Conservation (phyloP, 352 stramenopile species). For the Saprolegnia parasitica region DNA sequence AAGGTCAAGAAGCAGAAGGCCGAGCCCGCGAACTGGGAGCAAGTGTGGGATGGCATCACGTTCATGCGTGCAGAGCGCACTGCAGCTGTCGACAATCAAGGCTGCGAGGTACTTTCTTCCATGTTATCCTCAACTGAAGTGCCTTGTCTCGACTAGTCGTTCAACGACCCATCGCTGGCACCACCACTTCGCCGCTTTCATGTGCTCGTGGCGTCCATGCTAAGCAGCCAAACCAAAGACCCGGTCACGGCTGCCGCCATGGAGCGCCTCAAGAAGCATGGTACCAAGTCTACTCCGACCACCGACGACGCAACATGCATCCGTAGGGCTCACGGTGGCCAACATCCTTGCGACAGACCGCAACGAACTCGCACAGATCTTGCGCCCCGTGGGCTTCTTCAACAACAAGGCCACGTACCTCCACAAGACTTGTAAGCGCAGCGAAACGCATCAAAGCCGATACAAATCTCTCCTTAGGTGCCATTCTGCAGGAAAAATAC, state of each 20-base stretch:
- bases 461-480: conserved; percentile 31
- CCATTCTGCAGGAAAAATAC: conserved; percentile 54
- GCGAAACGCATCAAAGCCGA: not conserved
- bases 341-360: conserved; percentile 81
- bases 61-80: conserved; percentile 58
- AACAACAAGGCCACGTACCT: conserved; percentile 96
- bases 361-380: conserved; percentile 81
- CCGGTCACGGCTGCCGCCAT: conserved; percentile 79
- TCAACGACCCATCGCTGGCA: conserved; percentile 34
- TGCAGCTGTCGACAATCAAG: conserved; percentile 67
- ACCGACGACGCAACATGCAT: not conserved
- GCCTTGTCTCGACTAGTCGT: conserved; percentile 17
- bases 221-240: conserved; percentile 97
- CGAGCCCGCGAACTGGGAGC: conserved; percentile 50
- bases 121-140: not conserved
- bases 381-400: conserved; percentile 93
- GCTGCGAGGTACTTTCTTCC: conserved; percentile 45
- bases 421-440: conserved; percentile 49
- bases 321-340: conserved; percentile 75
- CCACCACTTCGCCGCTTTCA: conserved; percentile 82
- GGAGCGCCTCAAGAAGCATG: conserved; percentile 52
- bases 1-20: conserved; percentile 32
- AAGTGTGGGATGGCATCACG: conserved; percentile 55
- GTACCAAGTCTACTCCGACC: conserved; percentile 34
- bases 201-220: conserved; percentile 93